These are phyloP conservation scores for Coniferiporia sulphurascens DNA, from an alignment of 1,284 basidiomycete genomes.

Conservation along the genomic window DNA sequence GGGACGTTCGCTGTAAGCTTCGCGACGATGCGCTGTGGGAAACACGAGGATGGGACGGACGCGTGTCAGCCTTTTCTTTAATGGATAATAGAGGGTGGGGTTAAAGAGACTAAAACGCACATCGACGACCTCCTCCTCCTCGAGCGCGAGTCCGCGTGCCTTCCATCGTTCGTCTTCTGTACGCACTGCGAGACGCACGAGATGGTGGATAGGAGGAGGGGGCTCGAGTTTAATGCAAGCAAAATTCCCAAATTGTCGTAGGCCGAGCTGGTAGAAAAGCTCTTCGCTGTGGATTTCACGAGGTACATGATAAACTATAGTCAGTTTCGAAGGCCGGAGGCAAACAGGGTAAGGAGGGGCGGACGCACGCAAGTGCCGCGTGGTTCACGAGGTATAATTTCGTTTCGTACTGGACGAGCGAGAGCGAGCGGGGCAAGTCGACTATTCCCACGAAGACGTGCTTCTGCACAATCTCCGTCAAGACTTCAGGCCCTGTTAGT, in stretches of 20 bases:
- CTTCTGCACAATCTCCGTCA: constrained; percentile 80
- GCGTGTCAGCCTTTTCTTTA: background rate
- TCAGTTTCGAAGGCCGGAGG: background rate
- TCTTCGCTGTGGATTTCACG: constrained; percentile 63
- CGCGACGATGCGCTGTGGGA: constrained; percentile 51
- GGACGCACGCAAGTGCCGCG: constrained; percentile 67
- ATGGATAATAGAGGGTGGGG: background rate
- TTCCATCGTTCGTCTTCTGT: constrained; percentile 55
- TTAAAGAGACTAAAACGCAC: constrained; percentile 39
- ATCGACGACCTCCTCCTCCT: constrained; percentile 60
- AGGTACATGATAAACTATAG: background rate
- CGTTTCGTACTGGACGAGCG: constrained; percentile 85
- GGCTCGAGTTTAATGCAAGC: constrained; percentile 78
- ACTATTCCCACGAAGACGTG: constrained; percentile 95
- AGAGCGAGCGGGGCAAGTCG: constrained; percentile 69
- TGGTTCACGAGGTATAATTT: constrained; percentile 90
- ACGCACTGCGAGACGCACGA: constrained; percentile 79
- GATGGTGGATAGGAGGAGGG: constrained; percentile 63
- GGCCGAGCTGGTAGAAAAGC: constrained; percentile 90
- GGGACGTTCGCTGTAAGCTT: constrained; percentile 59
- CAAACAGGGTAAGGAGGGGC: background rate
- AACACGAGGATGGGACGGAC: background rate
- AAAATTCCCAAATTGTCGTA: constrained; percentile 89
- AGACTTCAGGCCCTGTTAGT: constrained; percentile 40
- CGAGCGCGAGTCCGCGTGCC: constrained; percentile 35